These are phyloP conservation scores for Gigaspora rosea DNA, from an alignment of 192 early-diverging fungal genomes.

Conservation along the genomic window DNA sequence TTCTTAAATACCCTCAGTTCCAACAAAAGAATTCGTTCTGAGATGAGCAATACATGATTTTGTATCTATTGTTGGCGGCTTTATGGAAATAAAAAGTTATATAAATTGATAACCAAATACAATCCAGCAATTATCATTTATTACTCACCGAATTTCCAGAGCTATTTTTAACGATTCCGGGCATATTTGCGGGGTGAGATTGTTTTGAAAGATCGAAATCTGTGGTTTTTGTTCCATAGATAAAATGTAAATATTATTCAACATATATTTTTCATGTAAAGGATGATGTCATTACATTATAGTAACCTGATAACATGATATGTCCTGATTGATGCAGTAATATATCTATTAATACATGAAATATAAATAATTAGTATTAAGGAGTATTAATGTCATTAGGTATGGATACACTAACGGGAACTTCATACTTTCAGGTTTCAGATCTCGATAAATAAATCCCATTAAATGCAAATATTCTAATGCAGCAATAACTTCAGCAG, in stretches of 20 bases:
- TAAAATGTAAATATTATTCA: not conserved
- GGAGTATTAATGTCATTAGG: not conserved
- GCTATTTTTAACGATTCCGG: slow-evolving; percentile 62
- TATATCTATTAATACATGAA: slow-evolving; percentile 62
- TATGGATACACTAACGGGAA: not conserved
- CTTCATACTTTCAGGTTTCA: slow-evolving; percentile 93
- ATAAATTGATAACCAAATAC: too few species aligned
- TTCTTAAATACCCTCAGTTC: slow-evolving; percentile 73
- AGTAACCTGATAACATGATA: slow-evolving; percentile 78
- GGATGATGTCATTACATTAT: not conserved
- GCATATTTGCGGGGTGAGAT: slow-evolving; percentile 78
- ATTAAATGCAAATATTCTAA: slow-evolving; percentile 95
- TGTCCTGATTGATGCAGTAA: slow-evolving; percentile 93
- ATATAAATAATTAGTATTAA: slow-evolving; percentile 31
- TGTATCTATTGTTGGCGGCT: slow-evolving; percentile 81
- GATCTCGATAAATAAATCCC: slow-evolving; percentile 96
- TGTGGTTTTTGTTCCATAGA: not conserved
- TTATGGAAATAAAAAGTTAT: slow-evolving; percentile 36
- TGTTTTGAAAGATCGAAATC: slow-evolving; percentile 99
- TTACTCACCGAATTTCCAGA: slow-evolving; percentile 56
- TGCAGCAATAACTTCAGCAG: slow-evolving; percentile 93
- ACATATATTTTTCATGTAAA: not conserved
- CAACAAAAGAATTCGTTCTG: slow-evolving; percentile 97
- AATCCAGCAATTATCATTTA: too few species aligned
- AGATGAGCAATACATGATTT: slow-evolving; percentile 82